Evolutionary conservation across 306 rosid species (phyloP), one percentile per base, ranked within the genome.

Genomic region (Casuarina equisetifolia): DNA sequence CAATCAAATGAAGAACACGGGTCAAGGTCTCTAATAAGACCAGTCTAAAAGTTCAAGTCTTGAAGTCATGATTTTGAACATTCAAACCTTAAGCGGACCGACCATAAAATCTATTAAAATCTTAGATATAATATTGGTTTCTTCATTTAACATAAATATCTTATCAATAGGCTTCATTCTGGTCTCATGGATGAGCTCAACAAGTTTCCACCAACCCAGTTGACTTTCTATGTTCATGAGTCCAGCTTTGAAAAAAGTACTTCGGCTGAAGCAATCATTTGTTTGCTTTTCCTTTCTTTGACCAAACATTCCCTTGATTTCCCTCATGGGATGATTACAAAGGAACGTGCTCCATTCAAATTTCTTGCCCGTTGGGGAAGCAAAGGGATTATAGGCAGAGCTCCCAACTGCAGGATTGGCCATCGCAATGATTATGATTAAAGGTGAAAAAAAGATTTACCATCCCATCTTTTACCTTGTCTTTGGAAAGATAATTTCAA

Each of bases 251-350:
- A 12, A 9, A 62, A 62, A 62, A 19, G 43, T 2, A 38, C 38
- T 35, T 5, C 38, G 5, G 45, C 69, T n/a, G 69, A 10, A 64
- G 20, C 46, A 64, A 3, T 38, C 16, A 40, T 40, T 8, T 64
- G 12, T 3, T 5, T 13, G 16, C 25, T 13, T 62, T 62, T 62
- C 3, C 12, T 62, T 25, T 62, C 11, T 64, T 16, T 17, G 70
- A 40, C 9, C 49, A 39, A 39, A 3, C 3, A 40, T 2, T 0
- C 70, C 32, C 49, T 64, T 64, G 40, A 42, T 38, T 40, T 64
- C 46, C 70, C 48, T 64, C 20, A 12, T 17, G 70, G 4, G 16
- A 64, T 64, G 70, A 64, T 64, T 64, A 64, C 16, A 17, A 64
- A 39, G 46, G 70, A 38, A 20, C 3, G 25, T 16, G 48, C 70